Base-by-base conservation (phyloP, 352 stramenopile species). In the Aphanomyces astaci region DNA sequence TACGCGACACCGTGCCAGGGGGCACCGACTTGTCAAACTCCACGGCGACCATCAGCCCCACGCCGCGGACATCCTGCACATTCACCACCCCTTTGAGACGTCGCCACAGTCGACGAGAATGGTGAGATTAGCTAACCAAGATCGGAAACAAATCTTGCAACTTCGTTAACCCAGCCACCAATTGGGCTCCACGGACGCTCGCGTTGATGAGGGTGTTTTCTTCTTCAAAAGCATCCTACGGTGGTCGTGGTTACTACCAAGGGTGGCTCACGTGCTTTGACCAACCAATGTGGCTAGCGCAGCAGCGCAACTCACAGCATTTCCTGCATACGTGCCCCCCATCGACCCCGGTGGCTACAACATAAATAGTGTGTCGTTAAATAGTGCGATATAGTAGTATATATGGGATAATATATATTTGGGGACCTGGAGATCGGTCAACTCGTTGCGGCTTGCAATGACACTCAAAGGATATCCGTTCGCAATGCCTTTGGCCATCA, bases 401-500 rank as follows among this genome's bases (percentile, higher is more conserved):
- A n/a, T n/a, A n/a, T n/a, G n/a, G n/a, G n/a, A n/a, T n/a, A n/a
- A n/a, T n/a, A n/a, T n/a, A n/a, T n/a, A n/a, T n/a, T n/a, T n/a
- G n/a, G n/a, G n/a, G n/a, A n/a, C 70, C 55, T 90, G 88, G 30
- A 65, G 73, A 71, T 95, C 86, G 3, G 83, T 93, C 45, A 98
- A 74, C 52, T 97, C 87, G 66, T 86, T 87, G 33, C 89, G 79
- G 30, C 90, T 95, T 5, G 83, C 89, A 73, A 98, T 84, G 3
- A 78, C 92, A 57, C 88, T 95, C 30, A 98, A 77, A 32, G 93
- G 93, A 70, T 96, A 96, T 5, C 93, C 93, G 57, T 88, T 90
- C 2, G 89, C 93, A 70, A 98, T 96, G 25, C 91, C 91, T 76
- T 98, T 98, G 70, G 93, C 93, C 74, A 97, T 96, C 24, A 92